phyloP scores from a whole-genome alignment of 352 stramenopile species.

The Plasmopara halstedii region DNA sequence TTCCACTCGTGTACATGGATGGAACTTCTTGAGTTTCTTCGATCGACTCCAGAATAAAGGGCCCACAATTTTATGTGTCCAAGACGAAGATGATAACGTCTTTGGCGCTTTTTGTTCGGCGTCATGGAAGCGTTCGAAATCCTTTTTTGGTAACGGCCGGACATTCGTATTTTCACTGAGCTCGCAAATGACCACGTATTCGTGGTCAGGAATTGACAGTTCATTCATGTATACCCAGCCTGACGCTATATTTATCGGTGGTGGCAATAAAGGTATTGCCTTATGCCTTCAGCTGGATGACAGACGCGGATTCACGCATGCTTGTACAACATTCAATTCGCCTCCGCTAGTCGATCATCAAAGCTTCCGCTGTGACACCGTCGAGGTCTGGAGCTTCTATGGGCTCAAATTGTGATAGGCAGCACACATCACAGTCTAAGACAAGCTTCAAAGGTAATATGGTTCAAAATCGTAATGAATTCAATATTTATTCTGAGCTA shows the following conservation, averaged over 20 bases:
- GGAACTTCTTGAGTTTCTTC: conserved; percentile 68
- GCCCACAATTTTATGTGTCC: conserved; percentile 55
- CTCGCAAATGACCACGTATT: conserved; percentile 41
- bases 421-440: no score
- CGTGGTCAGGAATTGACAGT: conserved; percentile 55
- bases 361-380: conserved; percentile 49
- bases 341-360: conserved; percentile 38
- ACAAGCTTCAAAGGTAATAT: no score
- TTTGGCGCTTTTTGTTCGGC: conserved; percentile 70
- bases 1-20: conserved; percentile 54
- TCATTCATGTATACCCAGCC: conserved; percentile 63
- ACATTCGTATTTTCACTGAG: conserved; percentile 71
- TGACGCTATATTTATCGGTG: conserved; percentile 55
- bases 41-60: conserved; percentile 46
- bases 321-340: conserved; percentile 59
- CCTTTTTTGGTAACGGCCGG: conserved; percentile 68
- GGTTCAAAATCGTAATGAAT: background rate
- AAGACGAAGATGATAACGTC: conserved; percentile 61
- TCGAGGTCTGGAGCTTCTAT: conserved; percentile 72
- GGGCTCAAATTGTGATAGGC: conserved; percentile 52
- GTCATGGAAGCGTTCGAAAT: conserved; percentile 42
- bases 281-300: conserved; percentile 68
- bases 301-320: conserved; percentile 53
- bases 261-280: conserved; percentile 58
- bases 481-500: background rate